phyloP scores from a whole-genome alignment of 371 early-diverging fungal species.

The Mucor racemosus region DNA sequence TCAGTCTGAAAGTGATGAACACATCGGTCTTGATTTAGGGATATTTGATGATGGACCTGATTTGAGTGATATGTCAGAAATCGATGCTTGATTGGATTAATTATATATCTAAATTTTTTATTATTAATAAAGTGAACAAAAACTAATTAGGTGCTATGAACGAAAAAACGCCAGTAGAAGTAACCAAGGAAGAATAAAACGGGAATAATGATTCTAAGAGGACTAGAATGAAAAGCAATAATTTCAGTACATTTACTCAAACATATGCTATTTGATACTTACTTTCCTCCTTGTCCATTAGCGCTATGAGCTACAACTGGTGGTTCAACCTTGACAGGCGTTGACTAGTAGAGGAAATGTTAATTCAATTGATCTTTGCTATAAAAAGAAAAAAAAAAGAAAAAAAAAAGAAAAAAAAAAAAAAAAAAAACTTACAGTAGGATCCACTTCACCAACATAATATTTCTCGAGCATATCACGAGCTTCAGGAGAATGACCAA shows the following conservation, averaged over 20 bases:
- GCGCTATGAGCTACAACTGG: background rate
- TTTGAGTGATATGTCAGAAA: slow-evolving; percentile 53
- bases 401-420: background rate
- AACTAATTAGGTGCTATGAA: background rate
- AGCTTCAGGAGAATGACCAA: slow-evolving; percentile 94
- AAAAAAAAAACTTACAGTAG: slow-evolving; percentile 45
- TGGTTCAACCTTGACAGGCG: slow-evolving; percentile 27
- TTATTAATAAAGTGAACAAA: background rate
- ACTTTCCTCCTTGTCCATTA: slow-evolving; percentile 43
- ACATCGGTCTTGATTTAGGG: slow-evolving; percentile 34
- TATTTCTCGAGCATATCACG: slow-evolving; percentile 75
- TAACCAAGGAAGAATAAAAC: slow-evolving; percentile 32
- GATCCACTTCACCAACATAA: slow-evolving; percentile 75
- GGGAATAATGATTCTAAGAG: slow-evolving; percentile 46
- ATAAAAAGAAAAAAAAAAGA: background rate
- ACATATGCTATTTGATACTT: slow-evolving; percentile 21
- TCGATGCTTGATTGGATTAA: slow-evolving; percentile 22
- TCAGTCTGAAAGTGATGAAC: slow-evolving; percentile 38
- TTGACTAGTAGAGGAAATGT: slow-evolving; percentile 16
- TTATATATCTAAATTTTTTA: slow-evolving; percentile 3
- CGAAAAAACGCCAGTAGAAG: slow-evolving; percentile 45
- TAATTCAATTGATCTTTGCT: background rate
- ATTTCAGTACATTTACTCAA: background rate
- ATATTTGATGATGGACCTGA: slow-evolving; percentile 60
- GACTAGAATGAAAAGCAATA: slow-evolving; percentile 21